phyloP scores from a whole-genome alignment of 768 basidiomycete species.

The Serendipita vermifera region DNA sequence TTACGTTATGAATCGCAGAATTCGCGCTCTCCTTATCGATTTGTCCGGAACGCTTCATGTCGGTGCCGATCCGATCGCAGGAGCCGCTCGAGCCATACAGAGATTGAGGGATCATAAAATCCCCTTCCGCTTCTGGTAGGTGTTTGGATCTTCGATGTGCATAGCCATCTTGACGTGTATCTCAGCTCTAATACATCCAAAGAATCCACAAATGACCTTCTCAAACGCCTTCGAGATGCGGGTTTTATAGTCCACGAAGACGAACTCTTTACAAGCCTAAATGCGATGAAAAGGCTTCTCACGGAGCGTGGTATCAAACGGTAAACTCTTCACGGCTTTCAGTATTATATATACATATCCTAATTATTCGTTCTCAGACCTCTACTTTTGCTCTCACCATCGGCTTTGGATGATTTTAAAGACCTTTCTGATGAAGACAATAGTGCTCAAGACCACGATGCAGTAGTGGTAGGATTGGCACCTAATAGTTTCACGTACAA shows the following conservation, averaged over 20 bases:
- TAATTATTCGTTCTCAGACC: slow-evolving; percentile 27
- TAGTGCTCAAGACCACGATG: slow-evolving; percentile 30
- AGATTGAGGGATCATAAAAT: slow-evolving; percentile 22
- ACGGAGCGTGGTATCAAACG: slow-evolving; percentile 29
- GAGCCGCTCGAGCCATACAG: slow-evolving; percentile 35
- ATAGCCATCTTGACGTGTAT: slow-evolving; percentile 17
- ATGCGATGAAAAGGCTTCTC: slow-evolving; percentile 40
- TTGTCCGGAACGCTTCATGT: slow-evolving; percentile 56
- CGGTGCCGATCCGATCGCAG: slow-evolving; percentile 35
- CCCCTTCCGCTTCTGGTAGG: slow-evolving; percentile 31
- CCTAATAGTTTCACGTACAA: slow-evolving; percentile 40
- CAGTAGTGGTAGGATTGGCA: slow-evolving; percentile 53
- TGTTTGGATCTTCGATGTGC: neutral
- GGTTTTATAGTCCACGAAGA: slow-evolving; percentile 35
- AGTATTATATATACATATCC: neutral
- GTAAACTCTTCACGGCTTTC: slow-evolving; percentile 20
- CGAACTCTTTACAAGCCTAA: slow-evolving; percentile 54
- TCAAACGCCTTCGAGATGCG: slow-evolving; percentile 32
- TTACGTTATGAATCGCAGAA: too few species aligned
- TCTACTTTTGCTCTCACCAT: slow-evolving; percentile 41
- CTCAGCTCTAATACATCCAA: slow-evolving; percentile 62
- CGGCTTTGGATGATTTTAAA: slow-evolving; percentile 33
- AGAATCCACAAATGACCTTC: slow-evolving; percentile 37
- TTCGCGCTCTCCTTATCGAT: slow-evolving; percentile 47
- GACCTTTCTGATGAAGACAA: slow-evolving; percentile 11